A percentile compares a stretch with the other conserved stretches of the same genome.
phyloP scores from a whole-genome alignment of 306 rosid species.

The Malus sieversii region DNA sequence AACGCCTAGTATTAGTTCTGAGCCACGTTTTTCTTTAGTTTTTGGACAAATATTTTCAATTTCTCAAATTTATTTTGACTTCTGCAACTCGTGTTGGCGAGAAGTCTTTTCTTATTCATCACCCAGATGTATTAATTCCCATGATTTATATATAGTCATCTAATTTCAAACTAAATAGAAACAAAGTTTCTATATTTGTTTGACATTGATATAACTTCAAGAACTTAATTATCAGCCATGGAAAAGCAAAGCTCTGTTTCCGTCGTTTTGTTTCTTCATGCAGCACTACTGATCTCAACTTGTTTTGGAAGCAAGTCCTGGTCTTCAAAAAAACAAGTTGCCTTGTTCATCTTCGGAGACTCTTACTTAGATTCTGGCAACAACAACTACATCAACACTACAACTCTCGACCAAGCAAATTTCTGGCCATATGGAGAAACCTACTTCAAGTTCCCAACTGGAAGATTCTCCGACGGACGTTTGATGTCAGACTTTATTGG shows the following conservation, averaged over 20 bases:
- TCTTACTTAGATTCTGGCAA: conserved; percentile 87
- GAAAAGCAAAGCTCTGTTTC: conserved; percentile 16
- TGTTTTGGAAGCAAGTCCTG: conserved; percentile 16
- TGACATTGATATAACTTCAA: neutral
- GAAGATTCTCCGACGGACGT: conserved; percentile 89
- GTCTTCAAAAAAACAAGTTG: conserved; percentile 13
- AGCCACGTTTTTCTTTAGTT: neutral
- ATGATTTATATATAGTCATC: neutral
- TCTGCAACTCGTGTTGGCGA: neutral
- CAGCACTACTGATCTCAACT: neutral
- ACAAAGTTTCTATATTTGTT: neutral
- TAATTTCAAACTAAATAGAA: conserved; percentile 11
- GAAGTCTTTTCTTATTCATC: neutral
- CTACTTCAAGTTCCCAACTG: conserved; percentile 69
- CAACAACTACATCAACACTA: conserved; percentile 89
- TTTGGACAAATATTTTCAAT: neutral
- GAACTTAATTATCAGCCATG: conserved; percentile 10
- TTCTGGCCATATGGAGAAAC: conserved; percentile 90
- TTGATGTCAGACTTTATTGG: conserved; percentile 76
- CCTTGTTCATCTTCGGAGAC: conserved; percentile 79
- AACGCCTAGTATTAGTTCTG: neutral
- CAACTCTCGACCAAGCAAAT: conserved; percentile 82
- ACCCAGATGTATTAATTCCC: neutral
- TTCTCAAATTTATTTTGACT: neutral
- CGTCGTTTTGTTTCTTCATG: conserved; percentile 20